Evolutionary conservation across 345 rosid species (phyloP).

Genomic region (Laguncularia racemosa): DNA sequence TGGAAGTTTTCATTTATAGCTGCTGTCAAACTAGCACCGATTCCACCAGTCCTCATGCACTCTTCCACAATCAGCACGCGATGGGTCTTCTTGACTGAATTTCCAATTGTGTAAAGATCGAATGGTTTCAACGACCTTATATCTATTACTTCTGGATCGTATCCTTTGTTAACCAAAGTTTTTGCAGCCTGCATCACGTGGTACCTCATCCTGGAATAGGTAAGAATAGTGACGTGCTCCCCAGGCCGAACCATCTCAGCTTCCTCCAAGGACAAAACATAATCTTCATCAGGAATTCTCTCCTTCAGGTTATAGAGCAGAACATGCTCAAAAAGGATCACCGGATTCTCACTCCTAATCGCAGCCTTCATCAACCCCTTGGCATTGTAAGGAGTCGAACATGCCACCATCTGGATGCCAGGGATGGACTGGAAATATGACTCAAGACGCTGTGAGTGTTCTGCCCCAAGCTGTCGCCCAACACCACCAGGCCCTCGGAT

Average conservation of each 20-base stretch:
- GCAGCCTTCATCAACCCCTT: slow-evolving; percentile 99
- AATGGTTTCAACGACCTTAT: slow-evolving; percentile 90
- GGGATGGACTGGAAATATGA: slow-evolving; percentile 98
- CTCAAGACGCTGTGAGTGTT: slow-evolving; percentile 93
- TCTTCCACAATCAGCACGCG: slow-evolving; percentile 90
- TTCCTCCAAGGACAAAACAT: slow-evolving; percentile 82
- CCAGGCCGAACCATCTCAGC: slow-evolving; percentile 98
- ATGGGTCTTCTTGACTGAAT: slow-evolving; percentile 90
- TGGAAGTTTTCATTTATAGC: slow-evolving; percentile 85
- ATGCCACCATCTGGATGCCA: slow-evolving; percentile 98
- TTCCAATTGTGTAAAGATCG: slow-evolving; percentile 81
- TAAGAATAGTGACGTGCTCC: slow-evolving; percentile 76
- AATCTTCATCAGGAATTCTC: slow-evolving; percentile 87
- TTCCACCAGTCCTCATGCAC: slow-evolving; percentile 96
- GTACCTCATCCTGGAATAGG: slow-evolving; percentile 94
- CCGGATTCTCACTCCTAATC: slow-evolving; percentile 95
- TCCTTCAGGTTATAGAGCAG: slow-evolving; percentile 97
- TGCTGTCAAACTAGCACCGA: slow-evolving; percentile 89
- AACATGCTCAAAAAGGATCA: slow-evolving; percentile 90
- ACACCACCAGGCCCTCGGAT: slow-evolving; percentile 99
- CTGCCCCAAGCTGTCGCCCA: slow-evolving; percentile 94
- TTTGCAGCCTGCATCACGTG: slow-evolving; percentile 97
- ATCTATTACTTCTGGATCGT: slow-evolving; percentile 92
- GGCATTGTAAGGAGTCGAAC: slow-evolving; percentile 98
- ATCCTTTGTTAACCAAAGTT: slow-evolving; percentile 84